A percentile compares a stretch with the other conserved stretches of the same genome.
These are phyloP conservation scores for Fusarium setosum DNA, from an alignment of 2,329 filamentous ascomycete genomes.

Conservation along the genomic window DNA sequence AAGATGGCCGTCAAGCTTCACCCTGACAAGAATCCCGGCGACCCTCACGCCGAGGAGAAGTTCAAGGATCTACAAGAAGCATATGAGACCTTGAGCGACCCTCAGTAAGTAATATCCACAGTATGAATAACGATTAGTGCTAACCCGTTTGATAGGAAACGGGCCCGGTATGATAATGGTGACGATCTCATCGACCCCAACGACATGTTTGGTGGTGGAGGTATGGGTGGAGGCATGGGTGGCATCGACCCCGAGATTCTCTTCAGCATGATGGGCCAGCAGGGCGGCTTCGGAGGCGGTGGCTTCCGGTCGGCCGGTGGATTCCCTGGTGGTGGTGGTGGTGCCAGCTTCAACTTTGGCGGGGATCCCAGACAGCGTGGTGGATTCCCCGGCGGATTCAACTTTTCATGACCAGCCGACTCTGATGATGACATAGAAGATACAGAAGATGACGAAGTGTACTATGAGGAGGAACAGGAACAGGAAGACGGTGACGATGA, in stretches of 20 bases:
- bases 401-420: slow-evolving; percentile 63
- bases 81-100: slow-evolving; percentile 93
- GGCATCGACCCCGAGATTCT: slow-evolving; percentile 82
- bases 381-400: slow-evolving; percentile 51
- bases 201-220: slow-evolving; percentile 82
- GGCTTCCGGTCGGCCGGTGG: slow-evolving; percentile 64
- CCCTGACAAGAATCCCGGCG: slow-evolving; percentile 96
- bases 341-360: slow-evolving; percentile 69
- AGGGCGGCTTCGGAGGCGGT: slow-evolving; percentile 67
- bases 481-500: slow-evolving; percentile 39
- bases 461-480: slow-evolving; percentile 38
- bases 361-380: slow-evolving; percentile 52
- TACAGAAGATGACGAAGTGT: slow-evolving; percentile 45
- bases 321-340: slow-evolving; percentile 62
- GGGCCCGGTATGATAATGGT: slow-evolving; percentile 89
- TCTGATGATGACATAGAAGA: slow-evolving; percentile 49
- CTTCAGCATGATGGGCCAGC: slow-evolving; percentile 85
- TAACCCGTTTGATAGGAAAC: slow-evolving; percentile 72
- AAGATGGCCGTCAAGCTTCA: slow-evolving; percentile 95
- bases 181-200: slow-evolving; percentile 89
- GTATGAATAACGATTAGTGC: slow-evolving; percentile 12
- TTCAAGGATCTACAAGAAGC: slow-evolving; percentile 99
- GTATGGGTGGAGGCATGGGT: slow-evolving; percentile 74
- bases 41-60: slow-evolving; percentile 84
- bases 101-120: slow-evolving; percentile 74